Evolutionary conservation across 176 grass and related monocot species (phyloP).

Genomic region (Musa beccarii): DNA sequence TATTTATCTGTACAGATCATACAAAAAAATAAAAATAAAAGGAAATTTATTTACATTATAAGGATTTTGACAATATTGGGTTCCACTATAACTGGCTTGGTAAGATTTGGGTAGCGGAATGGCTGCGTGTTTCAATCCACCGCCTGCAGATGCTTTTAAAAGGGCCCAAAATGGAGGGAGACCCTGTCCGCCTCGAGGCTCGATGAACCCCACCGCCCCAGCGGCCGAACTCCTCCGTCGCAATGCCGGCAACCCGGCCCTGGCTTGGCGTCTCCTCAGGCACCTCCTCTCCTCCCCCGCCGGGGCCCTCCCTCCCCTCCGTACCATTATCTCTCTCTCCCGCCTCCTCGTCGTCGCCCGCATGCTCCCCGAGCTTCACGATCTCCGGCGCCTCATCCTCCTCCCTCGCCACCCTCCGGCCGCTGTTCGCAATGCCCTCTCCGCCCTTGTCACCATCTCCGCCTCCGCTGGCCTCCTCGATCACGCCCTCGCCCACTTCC

Average conservation of each 20-base stretch:
- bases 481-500: slow-evolving; percentile 46
- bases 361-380: slow-evolving; percentile 38
- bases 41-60: too few relatives aligned
- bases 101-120: too few relatives aligned
- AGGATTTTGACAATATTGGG: too few relatives aligned
- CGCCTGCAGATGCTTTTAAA: not conserved
- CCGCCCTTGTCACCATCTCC: slow-evolving; percentile 3
- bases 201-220: not conserved
- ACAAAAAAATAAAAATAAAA: too few relatives aligned
- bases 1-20: too few relatives aligned
- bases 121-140: too few relatives aligned
- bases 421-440: slow-evolving; percentile 8
- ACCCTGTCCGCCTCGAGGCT: not conserved
- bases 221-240: slow-evolving; percentile 8
- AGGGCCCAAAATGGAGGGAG: not conserved
- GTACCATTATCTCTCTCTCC: slow-evolving; percentile 30
- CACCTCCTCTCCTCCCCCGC: slow-evolving; percentile 43
- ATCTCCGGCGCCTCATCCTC: slow-evolving; percentile 35
- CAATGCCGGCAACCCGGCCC: slow-evolving; percentile 29
- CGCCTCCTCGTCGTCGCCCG: slow-evolving; percentile 34
- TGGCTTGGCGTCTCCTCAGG: slow-evolving; percentile 54
- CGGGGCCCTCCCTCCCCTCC: slow-evolving; percentile 11
- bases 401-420: slow-evolving; percentile 31
- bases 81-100: too few relatives aligned
- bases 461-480: slow-evolving; percentile 21